Conservation (phyloP, 139 green algal genomes). For the Micromonas commoda region DNA sequence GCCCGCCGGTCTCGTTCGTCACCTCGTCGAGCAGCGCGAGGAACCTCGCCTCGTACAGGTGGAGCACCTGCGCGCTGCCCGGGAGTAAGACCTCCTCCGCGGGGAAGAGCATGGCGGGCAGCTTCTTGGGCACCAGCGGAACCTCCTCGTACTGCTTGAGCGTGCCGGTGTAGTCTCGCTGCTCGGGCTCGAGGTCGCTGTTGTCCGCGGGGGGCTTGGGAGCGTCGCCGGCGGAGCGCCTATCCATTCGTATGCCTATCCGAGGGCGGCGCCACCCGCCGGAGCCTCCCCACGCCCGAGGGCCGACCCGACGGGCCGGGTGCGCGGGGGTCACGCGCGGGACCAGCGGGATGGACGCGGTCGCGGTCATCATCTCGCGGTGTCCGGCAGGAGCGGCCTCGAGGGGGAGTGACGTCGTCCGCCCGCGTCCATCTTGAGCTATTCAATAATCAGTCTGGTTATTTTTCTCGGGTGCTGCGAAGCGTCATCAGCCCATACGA, state of each 20-base stretch:
- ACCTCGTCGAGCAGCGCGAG: slow-evolving; percentile 48
- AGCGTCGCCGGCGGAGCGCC: neutral
- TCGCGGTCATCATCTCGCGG: too few species aligned
- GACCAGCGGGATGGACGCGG: too few species aligned
- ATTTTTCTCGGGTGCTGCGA: too few species aligned
- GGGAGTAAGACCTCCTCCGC: slow-evolving; percentile 38
- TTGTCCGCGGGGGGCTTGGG: neutral
- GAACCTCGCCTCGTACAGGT: slow-evolving; percentile 56
- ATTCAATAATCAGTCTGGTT: too few species aligned
- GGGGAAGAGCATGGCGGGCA: slow-evolving; percentile 40
- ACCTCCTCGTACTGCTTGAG: neutral
- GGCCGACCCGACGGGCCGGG: too few species aligned
- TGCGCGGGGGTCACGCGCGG: too few species aligned
- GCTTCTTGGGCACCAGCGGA: neutral
- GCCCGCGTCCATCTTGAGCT: too few species aligned
- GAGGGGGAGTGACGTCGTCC: too few species aligned
- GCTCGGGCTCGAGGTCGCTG: neutral
- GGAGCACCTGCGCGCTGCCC: slow-evolving; percentile 40
- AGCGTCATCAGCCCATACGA: too few species aligned
- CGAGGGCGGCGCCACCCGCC: too few species aligned
- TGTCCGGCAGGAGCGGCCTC: too few species aligned
- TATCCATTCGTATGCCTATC: neutral
- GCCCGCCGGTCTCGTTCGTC: slow-evolving; percentile 14
- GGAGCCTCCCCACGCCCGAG: too few species aligned
- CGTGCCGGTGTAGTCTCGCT: neutral